Conservation (phyloP, 345 rosid species). For the Physaria fendleri region DNA sequence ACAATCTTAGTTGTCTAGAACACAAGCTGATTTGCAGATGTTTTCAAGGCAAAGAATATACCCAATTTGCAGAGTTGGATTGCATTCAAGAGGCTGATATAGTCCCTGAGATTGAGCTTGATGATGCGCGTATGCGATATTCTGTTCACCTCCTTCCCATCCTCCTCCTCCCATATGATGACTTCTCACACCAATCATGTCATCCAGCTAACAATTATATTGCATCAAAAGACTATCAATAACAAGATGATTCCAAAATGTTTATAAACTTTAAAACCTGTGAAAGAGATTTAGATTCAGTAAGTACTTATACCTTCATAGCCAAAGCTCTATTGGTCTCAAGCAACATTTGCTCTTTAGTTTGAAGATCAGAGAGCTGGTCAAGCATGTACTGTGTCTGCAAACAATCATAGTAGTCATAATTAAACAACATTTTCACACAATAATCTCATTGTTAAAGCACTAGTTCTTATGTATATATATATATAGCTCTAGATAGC, state of each 20-base stretch:
- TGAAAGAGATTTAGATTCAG: neutral
- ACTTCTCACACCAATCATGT: constrained; percentile 52
- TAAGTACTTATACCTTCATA: constrained; percentile 44
- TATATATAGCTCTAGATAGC: neutral
- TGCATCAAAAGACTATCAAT: constrained; percentile 8
- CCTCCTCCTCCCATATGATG: constrained; percentile 43
- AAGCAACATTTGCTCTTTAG: constrained; percentile 76
- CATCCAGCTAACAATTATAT: constrained; percentile 52
- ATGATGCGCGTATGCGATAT: constrained; percentile 48
- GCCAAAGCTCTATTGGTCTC: constrained; percentile 83
- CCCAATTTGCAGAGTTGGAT: constrained; percentile 97
- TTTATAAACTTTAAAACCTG: neutral
- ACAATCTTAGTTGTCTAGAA: neutral
- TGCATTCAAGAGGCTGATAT: constrained; percentile 80
- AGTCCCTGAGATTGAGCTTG: constrained; percentile 66
- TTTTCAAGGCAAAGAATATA: constrained; percentile 16
- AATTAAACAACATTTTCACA: neutral
- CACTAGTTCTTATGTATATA: neutral
- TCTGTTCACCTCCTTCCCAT: constrained; percentile 65
- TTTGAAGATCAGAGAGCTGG: constrained; percentile 87
- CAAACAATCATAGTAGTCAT: constrained; percentile 16
- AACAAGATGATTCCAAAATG: neutral
- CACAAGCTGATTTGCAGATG: neutral
- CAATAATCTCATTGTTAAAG: neutral
- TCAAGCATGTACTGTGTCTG: constrained; percentile 97